Conservation (phyloP, 768 basidiomycete genomes). For the Phylloporus sp. region DNA sequence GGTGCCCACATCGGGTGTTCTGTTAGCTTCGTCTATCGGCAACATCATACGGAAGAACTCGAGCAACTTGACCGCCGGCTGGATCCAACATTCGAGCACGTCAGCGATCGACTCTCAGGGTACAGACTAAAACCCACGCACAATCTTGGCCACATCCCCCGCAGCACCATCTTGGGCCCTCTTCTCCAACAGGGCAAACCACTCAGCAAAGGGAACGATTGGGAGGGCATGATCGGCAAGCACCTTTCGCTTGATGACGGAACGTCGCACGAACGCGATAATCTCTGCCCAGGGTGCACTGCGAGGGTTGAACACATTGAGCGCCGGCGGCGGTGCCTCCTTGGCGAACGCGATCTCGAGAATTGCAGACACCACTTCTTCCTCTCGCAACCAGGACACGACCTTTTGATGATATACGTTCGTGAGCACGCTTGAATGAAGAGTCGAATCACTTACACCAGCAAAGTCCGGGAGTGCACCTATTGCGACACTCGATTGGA, state of each 20-base stretch:
- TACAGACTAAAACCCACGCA: slow-evolving; percentile 15
- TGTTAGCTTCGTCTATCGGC: slow-evolving; percentile 12
- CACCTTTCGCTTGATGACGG: slow-evolving; percentile 12
- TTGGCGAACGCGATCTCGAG: slow-evolving; percentile 26
- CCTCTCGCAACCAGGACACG: slow-evolving; percentile 42
- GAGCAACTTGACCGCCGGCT: slow-evolving; percentile 36
- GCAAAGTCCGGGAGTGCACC: slow-evolving; percentile 27
- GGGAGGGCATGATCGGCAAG: slow-evolving; percentile 15
- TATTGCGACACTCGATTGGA: slow-evolving; percentile 26
- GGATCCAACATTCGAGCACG: background rate
- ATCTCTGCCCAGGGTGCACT: slow-evolving; percentile 32
- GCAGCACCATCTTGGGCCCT: slow-evolving; percentile 16
- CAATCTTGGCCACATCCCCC: slow-evolving; percentile 30
- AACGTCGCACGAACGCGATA: slow-evolving; percentile 22
- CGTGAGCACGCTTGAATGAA: background rate
- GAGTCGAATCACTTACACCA: slow-evolving; percentile 29
- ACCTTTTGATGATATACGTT: slow-evolving; percentile 15
- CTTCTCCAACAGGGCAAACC: slow-evolving; percentile 30
- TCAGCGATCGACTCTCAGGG: background rate
- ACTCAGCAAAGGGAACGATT: slow-evolving; percentile 33
- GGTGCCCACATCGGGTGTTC: background rate
- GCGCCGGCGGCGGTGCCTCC: slow-evolving; percentile 14
- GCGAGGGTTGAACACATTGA: slow-evolving; percentile 40
- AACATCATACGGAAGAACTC: slow-evolving; percentile 30
- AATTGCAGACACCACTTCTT: slow-evolving; percentile 34